Evolutionary conservation across 495 filamentous ascomycete genomes (phyloP).

Genomic region (Penicillium psychrofluorescens): DNA sequence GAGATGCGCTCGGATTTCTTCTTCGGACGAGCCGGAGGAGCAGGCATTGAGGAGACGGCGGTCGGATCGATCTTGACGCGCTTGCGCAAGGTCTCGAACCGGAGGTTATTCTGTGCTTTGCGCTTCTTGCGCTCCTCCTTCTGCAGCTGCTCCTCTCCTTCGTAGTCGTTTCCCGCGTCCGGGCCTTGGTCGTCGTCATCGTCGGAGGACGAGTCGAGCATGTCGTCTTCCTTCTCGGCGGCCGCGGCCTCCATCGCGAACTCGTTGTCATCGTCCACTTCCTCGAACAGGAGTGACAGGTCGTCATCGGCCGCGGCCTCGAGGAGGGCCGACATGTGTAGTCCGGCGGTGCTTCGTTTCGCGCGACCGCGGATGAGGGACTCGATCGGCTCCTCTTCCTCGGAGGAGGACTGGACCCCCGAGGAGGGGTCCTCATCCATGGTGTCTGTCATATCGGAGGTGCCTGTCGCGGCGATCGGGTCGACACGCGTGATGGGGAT

Average conservation of each 20-base stretch:
- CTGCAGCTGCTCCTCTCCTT: slow-evolving; percentile 60
- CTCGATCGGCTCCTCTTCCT: slow-evolving; percentile 49
- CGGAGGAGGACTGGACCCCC: slow-evolving; percentile 23
- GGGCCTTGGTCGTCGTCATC: slow-evolving; percentile 68
- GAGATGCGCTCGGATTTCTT: slow-evolving; percentile 91
- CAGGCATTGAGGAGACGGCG: slow-evolving; percentile 34
- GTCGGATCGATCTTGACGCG: slow-evolving; percentile 60
- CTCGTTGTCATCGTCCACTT: slow-evolving; percentile 79
- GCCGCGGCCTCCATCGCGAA: slow-evolving; percentile 63
- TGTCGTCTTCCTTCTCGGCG: slow-evolving; percentile 63
- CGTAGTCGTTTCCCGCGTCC: slow-evolving; percentile 48
- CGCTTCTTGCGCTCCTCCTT: slow-evolving; percentile 68
- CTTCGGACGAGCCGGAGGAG: slow-evolving; percentile 57
- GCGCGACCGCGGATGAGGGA: slow-evolving; percentile 70
- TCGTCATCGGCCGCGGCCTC: slow-evolving; percentile 72
- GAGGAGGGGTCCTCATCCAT: slow-evolving; percentile 26
- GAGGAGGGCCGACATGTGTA: slow-evolving; percentile 71
- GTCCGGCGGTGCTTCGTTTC: slow-evolving; percentile 81
- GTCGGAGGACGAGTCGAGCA: slow-evolving; percentile 76
- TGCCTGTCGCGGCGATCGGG: not conserved
- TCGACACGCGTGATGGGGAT: not conserved
- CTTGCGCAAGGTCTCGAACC: slow-evolving; percentile 45
- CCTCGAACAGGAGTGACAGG: slow-evolving; percentile 72
- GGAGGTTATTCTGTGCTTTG: slow-evolving; percentile 54
- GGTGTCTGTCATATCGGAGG: slow-evolving; percentile 12